These are phyloP conservation scores for Tritrichomonas foetus DNA, from an alignment of 208 protist species.

Conservation along the genomic window DNA sequence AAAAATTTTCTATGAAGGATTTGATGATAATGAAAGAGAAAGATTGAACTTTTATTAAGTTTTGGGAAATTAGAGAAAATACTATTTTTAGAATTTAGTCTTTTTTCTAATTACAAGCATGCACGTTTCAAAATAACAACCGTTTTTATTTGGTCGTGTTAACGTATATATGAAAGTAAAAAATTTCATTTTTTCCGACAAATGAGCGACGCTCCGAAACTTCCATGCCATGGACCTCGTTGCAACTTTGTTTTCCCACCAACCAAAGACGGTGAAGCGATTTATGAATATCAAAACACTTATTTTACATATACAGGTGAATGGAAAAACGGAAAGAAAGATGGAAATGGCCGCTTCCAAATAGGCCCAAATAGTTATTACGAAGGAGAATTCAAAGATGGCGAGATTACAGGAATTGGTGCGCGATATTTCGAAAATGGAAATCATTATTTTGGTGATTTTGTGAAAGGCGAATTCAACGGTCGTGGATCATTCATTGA, in stretches of 20 bases:
- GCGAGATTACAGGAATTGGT: constrained; percentile 14
- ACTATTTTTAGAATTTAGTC: too few species aligned
- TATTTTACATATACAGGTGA: constrained; percentile 6
- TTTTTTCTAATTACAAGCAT: too few species aligned
- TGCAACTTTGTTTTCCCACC: neutral
- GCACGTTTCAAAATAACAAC: too few species aligned
- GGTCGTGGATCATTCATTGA: neutral
- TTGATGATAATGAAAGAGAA: too few species aligned
- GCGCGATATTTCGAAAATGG: neutral
- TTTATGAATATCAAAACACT: neutral
- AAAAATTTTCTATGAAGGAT: too few species aligned
- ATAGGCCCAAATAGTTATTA: constrained; percentile 31
- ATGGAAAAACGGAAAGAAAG: constrained; percentile 42
- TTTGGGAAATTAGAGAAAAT: too few species aligned
- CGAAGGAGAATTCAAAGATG: neutral
- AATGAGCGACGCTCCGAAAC: too few species aligned
- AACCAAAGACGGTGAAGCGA: neutral
- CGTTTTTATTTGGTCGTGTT: too few species aligned
- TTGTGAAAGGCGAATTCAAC: neutral
- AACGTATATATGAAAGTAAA: too few species aligned
- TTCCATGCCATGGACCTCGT: neutral
- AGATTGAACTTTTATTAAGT: too few species aligned
- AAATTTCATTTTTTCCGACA: too few species aligned
- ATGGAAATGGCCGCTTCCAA: neutral
- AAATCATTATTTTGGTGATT: neutral